These are phyloP conservation scores for Ceratonia siliqua DNA, from an alignment of 306 rosid genomes.

Conservation along the genomic window DNA sequence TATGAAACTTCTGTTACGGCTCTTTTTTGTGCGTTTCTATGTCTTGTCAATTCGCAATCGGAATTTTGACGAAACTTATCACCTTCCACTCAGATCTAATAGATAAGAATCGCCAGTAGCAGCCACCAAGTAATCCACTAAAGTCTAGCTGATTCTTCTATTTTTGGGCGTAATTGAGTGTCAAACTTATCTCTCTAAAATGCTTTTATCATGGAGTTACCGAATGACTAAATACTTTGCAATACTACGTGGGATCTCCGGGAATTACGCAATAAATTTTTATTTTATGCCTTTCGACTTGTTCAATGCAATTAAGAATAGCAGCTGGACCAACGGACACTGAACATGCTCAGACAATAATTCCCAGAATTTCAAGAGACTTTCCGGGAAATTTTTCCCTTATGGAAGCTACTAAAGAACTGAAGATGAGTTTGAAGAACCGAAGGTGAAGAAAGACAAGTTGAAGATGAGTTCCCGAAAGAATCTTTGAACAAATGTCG, in stretches of 20 bases:
- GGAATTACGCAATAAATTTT: background rate
- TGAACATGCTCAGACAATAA: background rate
- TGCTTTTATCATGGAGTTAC: background rate
- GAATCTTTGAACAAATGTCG: conserved; percentile 2
- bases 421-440: background rate
- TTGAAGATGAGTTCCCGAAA: background rate
- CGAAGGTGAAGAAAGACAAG: background rate
- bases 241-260: conserved; percentile 3
- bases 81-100: background rate
- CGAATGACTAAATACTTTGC: background rate
- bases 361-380: background rate
- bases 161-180: background rate
- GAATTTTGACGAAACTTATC: conserved; percentile 2
- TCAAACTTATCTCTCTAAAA: background rate
- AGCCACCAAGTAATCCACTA: background rate
- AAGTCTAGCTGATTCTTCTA: background rate
- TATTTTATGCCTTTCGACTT: background rate
- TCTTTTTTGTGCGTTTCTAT: background rate
- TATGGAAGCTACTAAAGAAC: background rate
- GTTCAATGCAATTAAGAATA: background rate
- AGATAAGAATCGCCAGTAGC: background rate
- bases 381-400: background rate
- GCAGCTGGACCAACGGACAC: background rate
- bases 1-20: background rate
- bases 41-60: background rate